Evolutionary conservation across 179 eudicot species (phyloP).

Genomic region (Silene coronaria): DNA sequence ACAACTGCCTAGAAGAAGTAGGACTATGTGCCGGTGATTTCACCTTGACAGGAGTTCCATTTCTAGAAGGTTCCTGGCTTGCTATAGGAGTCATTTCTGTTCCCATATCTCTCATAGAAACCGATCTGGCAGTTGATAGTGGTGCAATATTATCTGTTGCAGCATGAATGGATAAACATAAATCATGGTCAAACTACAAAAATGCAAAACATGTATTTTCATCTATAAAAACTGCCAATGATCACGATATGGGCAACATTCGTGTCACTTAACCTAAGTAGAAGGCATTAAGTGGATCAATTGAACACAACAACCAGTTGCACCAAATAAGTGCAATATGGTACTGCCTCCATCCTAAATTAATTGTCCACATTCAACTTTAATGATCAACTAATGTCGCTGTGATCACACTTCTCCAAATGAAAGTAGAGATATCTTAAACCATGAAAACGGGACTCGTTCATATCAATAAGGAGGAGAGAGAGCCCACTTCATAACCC

Average conservation of each 20-base stretch:
- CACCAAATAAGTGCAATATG: too few species aligned
- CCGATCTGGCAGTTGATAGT: constrained; percentile 52
- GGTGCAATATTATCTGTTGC: constrained; percentile 39
- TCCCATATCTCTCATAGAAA: constrained; percentile 84
- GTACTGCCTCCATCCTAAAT: too few species aligned
- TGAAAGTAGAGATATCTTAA: too few species aligned
- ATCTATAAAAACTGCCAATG: not conserved
- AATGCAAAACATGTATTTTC: constrained; percentile 2
- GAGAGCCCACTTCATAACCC: too few species aligned
- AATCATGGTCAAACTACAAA: constrained; percentile 51
- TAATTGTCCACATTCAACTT: too few species aligned
- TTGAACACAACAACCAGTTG: not conserved
- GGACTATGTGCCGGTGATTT: constrained; percentile 64
- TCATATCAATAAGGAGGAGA: too few species aligned
- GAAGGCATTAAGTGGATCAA: not conserved
- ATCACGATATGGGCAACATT: not conserved
- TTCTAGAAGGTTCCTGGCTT: constrained; percentile 80
- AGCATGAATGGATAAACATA: constrained; percentile 35
- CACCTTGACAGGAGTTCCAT: constrained; percentile 70
- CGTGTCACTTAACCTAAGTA: not conserved
- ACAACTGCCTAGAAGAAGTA: constrained; percentile 43
- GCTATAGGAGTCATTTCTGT: constrained; percentile 81
- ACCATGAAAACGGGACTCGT: too few species aligned
- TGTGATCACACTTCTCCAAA: too few species aligned
- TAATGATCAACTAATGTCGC: too few species aligned